Base-by-base conservation (phyloP, 805 yeast species). In the Hagleromyces aurorensis region DNA sequence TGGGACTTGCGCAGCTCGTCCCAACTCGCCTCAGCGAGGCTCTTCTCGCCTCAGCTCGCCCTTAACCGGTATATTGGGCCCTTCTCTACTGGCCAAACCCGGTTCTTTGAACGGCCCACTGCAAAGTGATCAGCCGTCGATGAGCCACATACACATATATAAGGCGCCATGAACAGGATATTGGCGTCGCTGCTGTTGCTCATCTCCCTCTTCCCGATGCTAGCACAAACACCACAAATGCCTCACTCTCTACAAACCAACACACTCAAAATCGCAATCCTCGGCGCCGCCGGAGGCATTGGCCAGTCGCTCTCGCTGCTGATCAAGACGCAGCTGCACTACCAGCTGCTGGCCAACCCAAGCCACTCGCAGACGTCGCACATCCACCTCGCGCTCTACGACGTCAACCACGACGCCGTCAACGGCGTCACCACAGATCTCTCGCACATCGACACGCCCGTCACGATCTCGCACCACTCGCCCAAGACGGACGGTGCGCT, bases 281-380 rank as follows among this genome's bases (percentile, higher is more conserved):
- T 78, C 31, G 95, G 95, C 43, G 96, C 96, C 35, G 86, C 89
- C 32, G 94, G 94, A 48, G 95, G 96, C 38, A 85, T 85, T 53
- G 96, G 96, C 33, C 95, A 86, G 67, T 93, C 95, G 23, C 68
- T 85, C 38, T 83, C 94, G 9, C 72, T 86, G 32, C 68, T 85
- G 40, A 65, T 85, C 46, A 85, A 85, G 60, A 64, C 84, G 1
- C 52, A 49, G 28, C 28, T 50, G 15, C 40, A 37, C 6, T 30
- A 29, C 9, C 21, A 30, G 20, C 19, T 38, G 14, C 26, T 43
- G 12, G 33, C 28, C 8, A 37, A 72, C 75, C 46, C 74, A 73
- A 21, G 64, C 67, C 31, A 69, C 78, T 10, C 21, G 11, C 21
- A 32, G 27, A 65, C 67, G 37, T 75, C 78, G 45, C 41, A 40